Evolutionary conservation across 345 rosid species (phyloP).

Genomic region (Arabidopsis arenosa): DNA sequence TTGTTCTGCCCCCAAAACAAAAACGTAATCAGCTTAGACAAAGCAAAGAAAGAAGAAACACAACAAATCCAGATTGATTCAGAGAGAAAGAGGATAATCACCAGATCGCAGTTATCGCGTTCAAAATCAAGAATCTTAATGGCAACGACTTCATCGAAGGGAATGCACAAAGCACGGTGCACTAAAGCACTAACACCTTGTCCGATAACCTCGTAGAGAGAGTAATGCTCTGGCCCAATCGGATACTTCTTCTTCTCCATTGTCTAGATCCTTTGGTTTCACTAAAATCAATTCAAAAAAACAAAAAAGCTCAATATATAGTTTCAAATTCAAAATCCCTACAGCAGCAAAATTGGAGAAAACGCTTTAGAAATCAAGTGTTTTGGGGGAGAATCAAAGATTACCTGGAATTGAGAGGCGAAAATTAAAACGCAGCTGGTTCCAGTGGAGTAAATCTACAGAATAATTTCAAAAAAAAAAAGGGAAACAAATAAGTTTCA

Average conservation of each 20-base stretch:
- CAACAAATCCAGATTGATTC: not conserved
- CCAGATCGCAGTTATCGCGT: slow-evolving; percentile 90
- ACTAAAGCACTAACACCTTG: slow-evolving; percentile 95
- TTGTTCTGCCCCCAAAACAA: slow-evolving; percentile 53
- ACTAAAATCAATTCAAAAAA: slow-evolving; percentile 25
- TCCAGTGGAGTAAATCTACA: slow-evolving; percentile 23
- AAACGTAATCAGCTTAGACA: slow-evolving; percentile 1
- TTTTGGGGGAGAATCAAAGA: slow-evolving; percentile 1
- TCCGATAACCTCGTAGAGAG: slow-evolving; percentile 78
- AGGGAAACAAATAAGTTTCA: slow-evolving; percentile 14
- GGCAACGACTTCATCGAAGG: slow-evolving; percentile 78
- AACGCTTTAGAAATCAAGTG: slow-evolving; percentile 1
- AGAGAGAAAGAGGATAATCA: slow-evolving; percentile 35
- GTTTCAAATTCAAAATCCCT: slow-evolving; percentile 1
- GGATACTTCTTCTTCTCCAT: slow-evolving; percentile 96
- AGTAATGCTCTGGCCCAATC: slow-evolving; percentile 77
- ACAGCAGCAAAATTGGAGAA: not conserved
- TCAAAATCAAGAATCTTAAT: slow-evolving; percentile 97
- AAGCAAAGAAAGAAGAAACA: not conserved
- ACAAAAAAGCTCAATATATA: not conserved
- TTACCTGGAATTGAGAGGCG: slow-evolving; percentile 19
- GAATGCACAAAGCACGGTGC: slow-evolving; percentile 77
- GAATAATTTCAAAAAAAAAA: not conserved
- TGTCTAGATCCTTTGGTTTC: slow-evolving; percentile 23
- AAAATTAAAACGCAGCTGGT: slow-evolving; percentile 39